A percentile compares a stretch with the other conserved stretches of the same genome.
These are phyloP conservation scores for Phialocephala sp. DNA, from an alignment of 2,329 filamentous ascomycete species.

Conservation along the genomic window DNA sequence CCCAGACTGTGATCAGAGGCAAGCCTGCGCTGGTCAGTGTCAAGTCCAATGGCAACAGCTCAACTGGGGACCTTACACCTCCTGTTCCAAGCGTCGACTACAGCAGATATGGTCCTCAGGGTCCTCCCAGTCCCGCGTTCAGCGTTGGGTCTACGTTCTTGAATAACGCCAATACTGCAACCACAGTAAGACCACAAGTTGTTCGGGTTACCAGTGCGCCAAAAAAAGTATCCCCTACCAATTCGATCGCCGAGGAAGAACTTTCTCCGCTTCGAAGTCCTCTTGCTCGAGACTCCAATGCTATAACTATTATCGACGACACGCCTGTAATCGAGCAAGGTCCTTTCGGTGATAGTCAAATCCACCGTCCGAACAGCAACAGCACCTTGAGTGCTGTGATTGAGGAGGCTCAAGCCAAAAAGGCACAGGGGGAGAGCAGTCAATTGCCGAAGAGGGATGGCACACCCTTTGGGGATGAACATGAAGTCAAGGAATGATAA, in stretches of 20 bases:
- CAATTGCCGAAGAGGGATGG: slow-evolving; percentile 43
- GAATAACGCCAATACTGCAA: slow-evolving; percentile 65
- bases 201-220: slow-evolving; percentile 60
- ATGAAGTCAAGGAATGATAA: slow-evolving; percentile 56
- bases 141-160: slow-evolving; percentile 73
- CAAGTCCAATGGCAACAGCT: slow-evolving; percentile 68
- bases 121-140: slow-evolving; percentile 63
- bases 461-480: slow-evolving; percentile 64
- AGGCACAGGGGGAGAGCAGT: background rate
- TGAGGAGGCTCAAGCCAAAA: slow-evolving; percentile 53
- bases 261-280: slow-evolving; percentile 28
- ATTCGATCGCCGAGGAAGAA: slow-evolving; percentile 22
- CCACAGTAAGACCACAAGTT: slow-evolving; percentile 63
- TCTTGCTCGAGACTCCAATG: slow-evolving; percentile 48
- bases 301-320: slow-evolving; percentile 56
- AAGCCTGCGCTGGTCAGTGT: slow-evolving; percentile 95
- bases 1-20: slow-evolving; percentile 84
- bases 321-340: slow-evolving; percentile 58
- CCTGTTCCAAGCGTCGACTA: slow-evolving; percentile 77
- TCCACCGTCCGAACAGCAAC: slow-evolving; percentile 46
- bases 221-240: slow-evolving; percentile 49
- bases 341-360: slow-evolving; percentile 64
- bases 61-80: slow-evolving; percentile 61
- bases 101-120: slow-evolving; percentile 56
- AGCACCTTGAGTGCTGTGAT: slow-evolving; percentile 60